phyloP scores from a whole-genome alignment of 129 eudicot species.

The Lactuca saligna region DNA sequence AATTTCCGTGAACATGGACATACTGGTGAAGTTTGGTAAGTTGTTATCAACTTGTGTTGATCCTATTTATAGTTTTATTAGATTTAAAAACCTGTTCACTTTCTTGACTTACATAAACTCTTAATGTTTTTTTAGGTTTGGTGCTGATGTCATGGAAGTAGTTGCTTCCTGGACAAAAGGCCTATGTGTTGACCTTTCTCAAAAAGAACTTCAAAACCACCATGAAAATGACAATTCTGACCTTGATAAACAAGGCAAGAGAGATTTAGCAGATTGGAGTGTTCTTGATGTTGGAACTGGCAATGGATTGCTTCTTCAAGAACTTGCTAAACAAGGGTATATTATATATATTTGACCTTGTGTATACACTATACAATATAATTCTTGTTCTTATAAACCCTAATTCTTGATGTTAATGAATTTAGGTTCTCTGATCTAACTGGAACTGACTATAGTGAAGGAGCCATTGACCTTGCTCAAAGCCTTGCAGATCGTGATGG shows the following conservation, averaged over 20 bases:
- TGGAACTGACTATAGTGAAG: constrained; percentile 96
- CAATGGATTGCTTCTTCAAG: constrained; percentile 96
- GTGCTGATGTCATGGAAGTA: constrained; percentile 95
- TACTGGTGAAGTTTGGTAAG: constrained; percentile 98
- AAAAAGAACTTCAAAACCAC: constrained; percentile 57
- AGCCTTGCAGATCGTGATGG: constrained; percentile 92
- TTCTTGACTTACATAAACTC: neutral
- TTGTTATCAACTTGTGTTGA: neutral
- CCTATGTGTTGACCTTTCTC: constrained; percentile 68
- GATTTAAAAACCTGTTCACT: neutral
- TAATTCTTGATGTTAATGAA: constrained; percentile 21
- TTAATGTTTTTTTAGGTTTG: constrained; percentile 64
- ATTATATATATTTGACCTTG: neutral
- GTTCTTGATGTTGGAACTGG: constrained; percentile 99
- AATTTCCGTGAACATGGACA: constrained; percentile 97
- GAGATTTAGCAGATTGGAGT: constrained; percentile 69
- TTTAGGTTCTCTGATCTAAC: constrained; percentile 89
- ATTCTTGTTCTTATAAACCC: constrained; percentile 12
- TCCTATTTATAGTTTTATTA: neutral
- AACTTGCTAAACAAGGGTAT: constrained; percentile 96
- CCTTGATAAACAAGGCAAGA: constrained; percentile 43
- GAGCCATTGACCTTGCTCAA: constrained; percentile 89
- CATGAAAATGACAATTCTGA: constrained; percentile 35
- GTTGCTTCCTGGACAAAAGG: constrained; percentile 91
- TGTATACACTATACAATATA: neutral